phyloP scores from a whole-genome alignment of 2,329 filamentous ascomycete genomes.

The Zopfia rhizophila region DNA sequence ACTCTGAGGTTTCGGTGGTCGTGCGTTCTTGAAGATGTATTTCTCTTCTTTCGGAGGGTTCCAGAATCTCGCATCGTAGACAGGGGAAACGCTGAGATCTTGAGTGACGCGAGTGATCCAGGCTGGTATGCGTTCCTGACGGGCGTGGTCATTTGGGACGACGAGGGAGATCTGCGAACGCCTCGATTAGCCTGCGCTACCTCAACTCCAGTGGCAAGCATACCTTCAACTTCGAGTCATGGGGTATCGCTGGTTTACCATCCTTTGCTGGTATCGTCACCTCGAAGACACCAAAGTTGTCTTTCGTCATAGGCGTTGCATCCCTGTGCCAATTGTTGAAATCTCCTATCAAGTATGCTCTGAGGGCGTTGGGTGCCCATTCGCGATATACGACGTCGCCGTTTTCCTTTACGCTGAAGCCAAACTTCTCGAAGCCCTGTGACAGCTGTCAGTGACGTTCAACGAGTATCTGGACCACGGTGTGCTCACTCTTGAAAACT shows the following conservation, averaged over 20 bases:
- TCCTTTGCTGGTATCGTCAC: conserved; percentile 77
- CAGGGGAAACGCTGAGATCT: conserved; percentile 86
- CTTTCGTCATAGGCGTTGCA: conserved; percentile 87
- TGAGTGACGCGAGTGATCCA: conserved; percentile 99
- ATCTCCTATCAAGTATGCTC: conserved; percentile 89
- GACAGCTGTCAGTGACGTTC: conserved; percentile 26
- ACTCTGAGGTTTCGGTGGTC: conserved; percentile 84
- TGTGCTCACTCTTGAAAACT: conserved; percentile 80
- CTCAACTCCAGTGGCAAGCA: conserved; percentile 21
- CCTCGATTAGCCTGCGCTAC: conserved; percentile 12
- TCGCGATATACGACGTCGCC: conserved; percentile 92
- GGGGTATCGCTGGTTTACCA: conserved; percentile 81
- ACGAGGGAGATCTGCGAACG: conserved; percentile 78
- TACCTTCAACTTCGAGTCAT: conserved; percentile 97
- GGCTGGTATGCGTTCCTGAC: conserved; percentile 87
- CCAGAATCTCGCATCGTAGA: conserved; percentile 97
- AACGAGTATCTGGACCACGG: not conserved
- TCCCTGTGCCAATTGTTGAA: conserved; percentile 94
- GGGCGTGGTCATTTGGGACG: conserved; percentile 76
- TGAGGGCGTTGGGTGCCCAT: conserved; percentile 91
- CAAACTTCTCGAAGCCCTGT: conserved; percentile 86
- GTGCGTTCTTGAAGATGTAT: conserved; percentile 85
- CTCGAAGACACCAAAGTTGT: conserved; percentile 87
- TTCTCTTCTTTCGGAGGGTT: conserved; percentile 81
- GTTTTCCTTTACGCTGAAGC: conserved; percentile 82